A percentile compares a stretch with the other conserved stretches of the same genome.
Conservation (phyloP, 257 asterid genomes). For the Nicotiana otophora region DNA sequence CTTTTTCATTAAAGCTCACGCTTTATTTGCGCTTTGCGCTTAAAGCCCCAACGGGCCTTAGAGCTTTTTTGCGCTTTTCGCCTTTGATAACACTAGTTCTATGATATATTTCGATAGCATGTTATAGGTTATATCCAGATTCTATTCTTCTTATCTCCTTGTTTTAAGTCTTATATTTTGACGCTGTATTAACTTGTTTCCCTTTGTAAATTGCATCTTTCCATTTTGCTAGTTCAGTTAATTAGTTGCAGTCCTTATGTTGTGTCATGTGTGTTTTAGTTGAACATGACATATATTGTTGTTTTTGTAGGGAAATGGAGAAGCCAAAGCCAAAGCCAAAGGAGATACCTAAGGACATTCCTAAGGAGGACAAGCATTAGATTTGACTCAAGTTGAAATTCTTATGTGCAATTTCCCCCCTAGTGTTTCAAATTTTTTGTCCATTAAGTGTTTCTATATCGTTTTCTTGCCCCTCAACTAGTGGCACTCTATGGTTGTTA, state of each 20-base stretch:
- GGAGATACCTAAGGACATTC: constrained; percentile 50
- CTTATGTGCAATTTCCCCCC: background rate
- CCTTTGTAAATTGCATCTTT: background rate
- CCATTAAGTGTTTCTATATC: background rate
- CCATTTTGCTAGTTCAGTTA: constrained; percentile 1
- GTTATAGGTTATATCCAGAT: background rate
- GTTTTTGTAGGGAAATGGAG: constrained; percentile 46
- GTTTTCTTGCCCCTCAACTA: background rate
- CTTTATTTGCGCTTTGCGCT: too few species aligned
- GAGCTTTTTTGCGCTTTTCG: too few species aligned
- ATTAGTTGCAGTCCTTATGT: background rate
- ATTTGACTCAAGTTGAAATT: background rate
- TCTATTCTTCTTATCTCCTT: background rate
- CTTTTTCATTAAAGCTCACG: too few species aligned
- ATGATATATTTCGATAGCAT: background rate
- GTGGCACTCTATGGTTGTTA: background rate
- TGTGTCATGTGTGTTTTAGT: background rate
- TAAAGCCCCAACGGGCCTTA: too few species aligned
- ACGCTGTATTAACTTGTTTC: background rate
- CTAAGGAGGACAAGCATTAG: constrained; percentile 50
- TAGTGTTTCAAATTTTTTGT: background rate
- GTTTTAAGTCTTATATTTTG: background rate
- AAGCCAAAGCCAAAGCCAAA: constrained; percentile 58
- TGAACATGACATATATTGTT: background rate
- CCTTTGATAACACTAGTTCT: background rate